These are phyloP conservation scores for Dendrobium officinale DNA, from an alignment of 106 monocot species.

Conservation along the genomic window DNA sequence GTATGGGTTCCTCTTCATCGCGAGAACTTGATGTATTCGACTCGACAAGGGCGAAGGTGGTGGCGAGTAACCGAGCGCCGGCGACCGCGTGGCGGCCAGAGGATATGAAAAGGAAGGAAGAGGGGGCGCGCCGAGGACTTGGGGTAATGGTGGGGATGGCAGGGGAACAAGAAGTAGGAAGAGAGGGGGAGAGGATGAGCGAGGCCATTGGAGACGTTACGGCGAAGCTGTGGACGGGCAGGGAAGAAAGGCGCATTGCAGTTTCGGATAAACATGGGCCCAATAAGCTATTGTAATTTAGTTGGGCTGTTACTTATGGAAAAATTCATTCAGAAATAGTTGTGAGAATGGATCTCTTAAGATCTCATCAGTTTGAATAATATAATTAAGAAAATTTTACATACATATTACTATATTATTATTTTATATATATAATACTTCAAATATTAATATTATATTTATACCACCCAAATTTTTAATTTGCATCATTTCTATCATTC, in stretches of 20 bases:
- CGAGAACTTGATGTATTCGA: constrained; percentile 39
- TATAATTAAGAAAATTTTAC: too few species aligned
- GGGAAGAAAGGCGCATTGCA: background rate
- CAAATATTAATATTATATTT: too few species aligned
- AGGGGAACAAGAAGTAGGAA: background rate
- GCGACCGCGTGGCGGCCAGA: background rate
- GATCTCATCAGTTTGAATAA: too few species aligned
- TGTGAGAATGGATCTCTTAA: too few species aligned
- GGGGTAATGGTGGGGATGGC: constrained; percentile 11
- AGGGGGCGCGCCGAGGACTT: constrained; percentile 18
- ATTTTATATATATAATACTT: too few species aligned
- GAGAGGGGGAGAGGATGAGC: constrained; percentile 18
- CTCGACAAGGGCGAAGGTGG: constrained; percentile 44
- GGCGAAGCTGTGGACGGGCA: background rate
- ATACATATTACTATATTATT: too few species aligned
- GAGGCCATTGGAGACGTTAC: constrained; percentile 24
- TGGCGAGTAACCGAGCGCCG: constrained; percentile 7
- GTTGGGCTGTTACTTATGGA: too few species aligned
- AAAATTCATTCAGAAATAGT: too few species aligned
- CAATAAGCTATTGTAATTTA: too few species aligned
- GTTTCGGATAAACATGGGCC: too few species aligned
- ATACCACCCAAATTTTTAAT: too few species aligned
- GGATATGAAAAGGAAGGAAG: constrained; percentile 12
- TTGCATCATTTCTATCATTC: too few species aligned
- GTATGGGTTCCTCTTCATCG: constrained; percentile 20